phyloP scores from a whole-genome alignment of 108 stramenopile species.

The Fragilaria crotonensis region DNA sequence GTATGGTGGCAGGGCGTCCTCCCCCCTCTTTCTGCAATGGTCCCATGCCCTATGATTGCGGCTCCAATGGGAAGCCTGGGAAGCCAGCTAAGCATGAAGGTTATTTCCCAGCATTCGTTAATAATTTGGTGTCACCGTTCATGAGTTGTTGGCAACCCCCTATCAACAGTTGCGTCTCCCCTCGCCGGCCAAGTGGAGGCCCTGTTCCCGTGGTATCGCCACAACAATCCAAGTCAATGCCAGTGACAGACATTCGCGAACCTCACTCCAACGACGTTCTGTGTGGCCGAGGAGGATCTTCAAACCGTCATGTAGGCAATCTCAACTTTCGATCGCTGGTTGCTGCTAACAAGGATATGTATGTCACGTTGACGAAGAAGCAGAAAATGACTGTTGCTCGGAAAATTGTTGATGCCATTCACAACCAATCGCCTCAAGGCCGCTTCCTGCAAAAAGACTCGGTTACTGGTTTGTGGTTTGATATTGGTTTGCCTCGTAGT shows the following conservation, averaged over 20 bases:
- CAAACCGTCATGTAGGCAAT: constrained; percentile 78
- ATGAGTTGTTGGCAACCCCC: constrained; percentile 27
- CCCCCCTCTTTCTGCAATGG: background rate
- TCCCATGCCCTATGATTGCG: constrained; percentile 2
- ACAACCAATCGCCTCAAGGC: constrained; percentile 30
- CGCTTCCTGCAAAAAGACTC: constrained; percentile 48
- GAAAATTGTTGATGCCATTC: constrained; percentile 38
- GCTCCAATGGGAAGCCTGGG: background rate
- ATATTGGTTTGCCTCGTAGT: constrained; percentile 49
- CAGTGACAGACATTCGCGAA: constrained; percentile 16
- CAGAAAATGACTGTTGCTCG: constrained; percentile 49
- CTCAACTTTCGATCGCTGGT: constrained; percentile 70
- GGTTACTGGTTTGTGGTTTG: constrained; percentile 36
- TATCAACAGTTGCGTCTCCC: constrained; percentile 7
- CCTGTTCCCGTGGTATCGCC: constrained; percentile 1
- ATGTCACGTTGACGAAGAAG: constrained; percentile 49
- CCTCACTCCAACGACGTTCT: constrained; percentile 69
- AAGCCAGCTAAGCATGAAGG: background rate
- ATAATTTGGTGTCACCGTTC: constrained; percentile 22
- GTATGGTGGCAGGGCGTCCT: background rate
- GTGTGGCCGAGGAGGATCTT: constrained; percentile 72
- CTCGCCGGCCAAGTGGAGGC: background rate
- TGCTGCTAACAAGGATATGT: constrained; percentile 42
- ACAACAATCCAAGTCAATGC: background rate
- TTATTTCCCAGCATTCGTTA: background rate